A percentile compares a stretch with the other conserved stretches of the same genome.
These are phyloP conservation scores for Candida silvatica DNA, from an alignment of 805 yeast species.

Conservation along the genomic window DNA sequence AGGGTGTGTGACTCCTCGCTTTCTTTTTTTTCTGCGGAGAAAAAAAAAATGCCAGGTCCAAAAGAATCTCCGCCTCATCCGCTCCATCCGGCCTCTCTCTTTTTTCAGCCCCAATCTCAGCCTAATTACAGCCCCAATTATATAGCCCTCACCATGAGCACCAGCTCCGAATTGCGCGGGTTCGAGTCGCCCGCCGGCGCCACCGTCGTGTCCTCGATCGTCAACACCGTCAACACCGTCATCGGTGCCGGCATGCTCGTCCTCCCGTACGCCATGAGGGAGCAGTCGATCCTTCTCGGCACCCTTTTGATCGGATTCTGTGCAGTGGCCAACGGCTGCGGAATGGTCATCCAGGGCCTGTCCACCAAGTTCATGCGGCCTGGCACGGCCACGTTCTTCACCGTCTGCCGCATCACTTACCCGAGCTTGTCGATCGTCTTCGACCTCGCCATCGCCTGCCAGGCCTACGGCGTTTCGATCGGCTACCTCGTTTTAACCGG, in stretches of 20 bases:
- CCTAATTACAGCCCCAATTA: too few relatives aligned
- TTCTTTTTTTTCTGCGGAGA: too few relatives aligned
- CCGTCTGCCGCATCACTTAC: conserved; percentile 61
- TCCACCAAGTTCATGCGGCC: conserved; percentile 46
- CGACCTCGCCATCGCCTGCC: conserved; percentile 66
- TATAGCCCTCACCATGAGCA: too few relatives aligned
- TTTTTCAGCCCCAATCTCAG: too few relatives aligned
- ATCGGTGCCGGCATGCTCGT: conserved; percentile 77
- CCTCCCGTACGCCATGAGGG: conserved; percentile 61
- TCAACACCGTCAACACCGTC: conserved; percentile 67
- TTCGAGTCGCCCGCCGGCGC: too few relatives aligned
- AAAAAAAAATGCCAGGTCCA: too few relatives aligned
- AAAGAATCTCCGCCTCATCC: too few relatives aligned
- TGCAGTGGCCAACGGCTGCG: conserved; percentile 59
- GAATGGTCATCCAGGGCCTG: conserved; percentile 53
- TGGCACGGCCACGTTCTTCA: conserved; percentile 65
- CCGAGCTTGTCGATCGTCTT: conserved; percentile 64
- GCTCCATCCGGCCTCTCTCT: too few relatives aligned
- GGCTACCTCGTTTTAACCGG: conserved; percentile 69
- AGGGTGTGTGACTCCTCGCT: too few relatives aligned
- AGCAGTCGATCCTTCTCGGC: conserved; percentile 61
- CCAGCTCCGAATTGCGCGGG: too few relatives aligned
- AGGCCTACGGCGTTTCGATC: conserved; percentile 73
- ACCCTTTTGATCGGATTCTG: conserved; percentile 46
- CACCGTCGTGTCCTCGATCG: conserved; percentile 47